Evolutionary conservation across 1,139 yeast genomes (phyloP).

Genomic region (Blastobotrys persicus): DNA sequence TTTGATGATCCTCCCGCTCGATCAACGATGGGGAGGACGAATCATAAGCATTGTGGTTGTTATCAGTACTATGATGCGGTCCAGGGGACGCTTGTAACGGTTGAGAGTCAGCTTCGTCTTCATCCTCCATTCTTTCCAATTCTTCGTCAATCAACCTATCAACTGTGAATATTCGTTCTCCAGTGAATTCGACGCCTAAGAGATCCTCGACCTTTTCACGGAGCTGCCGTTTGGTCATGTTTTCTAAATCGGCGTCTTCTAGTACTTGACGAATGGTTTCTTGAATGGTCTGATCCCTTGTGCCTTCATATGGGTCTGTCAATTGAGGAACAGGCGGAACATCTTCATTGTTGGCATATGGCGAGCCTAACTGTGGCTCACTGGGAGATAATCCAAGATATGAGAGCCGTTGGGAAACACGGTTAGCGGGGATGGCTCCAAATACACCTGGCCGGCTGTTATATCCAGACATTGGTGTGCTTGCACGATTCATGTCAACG

Average conservation of each 20-base stretch:
- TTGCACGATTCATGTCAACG: conserved; percentile 18
- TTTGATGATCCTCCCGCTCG: not conserved
- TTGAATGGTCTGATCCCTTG: conserved; percentile 25
- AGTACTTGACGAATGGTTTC: conserved; percentile 35
- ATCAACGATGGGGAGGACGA: not conserved
- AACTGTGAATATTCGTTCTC: conserved; percentile 33
- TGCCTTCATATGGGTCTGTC: conserved; percentile 21
- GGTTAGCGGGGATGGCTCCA: conserved; percentile 11
- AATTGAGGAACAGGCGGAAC: conserved; percentile 7
- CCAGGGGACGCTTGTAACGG: not conserved
- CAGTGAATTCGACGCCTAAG: conserved; percentile 36
- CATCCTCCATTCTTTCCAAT: conserved; percentile 32
- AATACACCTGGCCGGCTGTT: not conserved
- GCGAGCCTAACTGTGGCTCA: conserved; percentile 2
- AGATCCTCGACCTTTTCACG: conserved; percentile 39
- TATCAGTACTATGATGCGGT: not conserved
- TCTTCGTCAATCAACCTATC: conserved; percentile 40
- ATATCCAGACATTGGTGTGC: conserved; percentile 16
- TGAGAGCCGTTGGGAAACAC: conserved; percentile 3
- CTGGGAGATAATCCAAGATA: conserved; percentile 5
- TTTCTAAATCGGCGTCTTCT: conserved; percentile 36
- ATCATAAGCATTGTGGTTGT: not conserved
- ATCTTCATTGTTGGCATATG: conserved; percentile 1
- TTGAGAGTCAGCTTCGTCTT: conserved; percentile 16
- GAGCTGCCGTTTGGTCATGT: conserved; percentile 39